Evolutionary conservation across 2,329 filamentous ascomycete genomes (phyloP).

Genomic region (Cordyceps cicadae): DNA sequence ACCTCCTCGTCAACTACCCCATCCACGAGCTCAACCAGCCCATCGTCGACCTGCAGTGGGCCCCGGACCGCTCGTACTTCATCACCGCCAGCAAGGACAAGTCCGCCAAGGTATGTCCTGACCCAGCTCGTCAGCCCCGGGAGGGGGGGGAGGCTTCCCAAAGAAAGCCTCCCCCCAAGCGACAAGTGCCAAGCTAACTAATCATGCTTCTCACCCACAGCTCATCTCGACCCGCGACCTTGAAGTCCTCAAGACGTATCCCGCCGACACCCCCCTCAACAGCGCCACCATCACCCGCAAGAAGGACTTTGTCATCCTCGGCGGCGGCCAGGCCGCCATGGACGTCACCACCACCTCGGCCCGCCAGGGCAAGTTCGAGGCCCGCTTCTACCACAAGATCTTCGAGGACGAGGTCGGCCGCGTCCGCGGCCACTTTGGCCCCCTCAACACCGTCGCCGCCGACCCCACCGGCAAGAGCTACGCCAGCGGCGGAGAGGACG

Average conservation of each 20-base stretch:
- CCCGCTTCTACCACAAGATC: conserved; percentile 98
- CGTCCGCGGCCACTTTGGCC: conserved; percentile 95
- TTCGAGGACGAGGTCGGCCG: conserved; percentile 98
- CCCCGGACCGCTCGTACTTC: conserved; percentile 89
- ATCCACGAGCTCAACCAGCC: conserved; percentile 75
- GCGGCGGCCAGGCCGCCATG: conserved; percentile 97
- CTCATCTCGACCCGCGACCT: conserved; percentile 81
- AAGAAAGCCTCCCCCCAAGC: too few relatives aligned
- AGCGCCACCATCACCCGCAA: conserved; percentile 87
- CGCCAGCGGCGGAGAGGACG: conserved; percentile 93
- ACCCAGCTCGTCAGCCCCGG: too few relatives aligned
- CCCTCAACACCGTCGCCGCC: conserved; percentile 89
- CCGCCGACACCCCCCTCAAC: conserved; percentile 91
- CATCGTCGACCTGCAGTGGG: conserved; percentile 94
- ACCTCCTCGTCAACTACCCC: conserved; percentile 70
- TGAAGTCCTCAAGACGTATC: conserved; percentile 85
- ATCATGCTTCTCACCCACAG: conserved; percentile 27
- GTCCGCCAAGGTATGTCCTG: conserved; percentile 55
- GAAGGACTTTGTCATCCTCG: conserved; percentile 96
- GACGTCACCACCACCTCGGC: conserved; percentile 92
- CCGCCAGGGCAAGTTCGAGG: conserved; percentile 97
- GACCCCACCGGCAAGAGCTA: conserved; percentile 89
- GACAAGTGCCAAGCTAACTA: neutral
- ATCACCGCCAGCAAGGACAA: conserved; percentile 99
- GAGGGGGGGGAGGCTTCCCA: too few relatives aligned